phyloP scores from a whole-genome alignment of 192 early-diverging fungal species.

The Linnemannia elongata region DNA sequence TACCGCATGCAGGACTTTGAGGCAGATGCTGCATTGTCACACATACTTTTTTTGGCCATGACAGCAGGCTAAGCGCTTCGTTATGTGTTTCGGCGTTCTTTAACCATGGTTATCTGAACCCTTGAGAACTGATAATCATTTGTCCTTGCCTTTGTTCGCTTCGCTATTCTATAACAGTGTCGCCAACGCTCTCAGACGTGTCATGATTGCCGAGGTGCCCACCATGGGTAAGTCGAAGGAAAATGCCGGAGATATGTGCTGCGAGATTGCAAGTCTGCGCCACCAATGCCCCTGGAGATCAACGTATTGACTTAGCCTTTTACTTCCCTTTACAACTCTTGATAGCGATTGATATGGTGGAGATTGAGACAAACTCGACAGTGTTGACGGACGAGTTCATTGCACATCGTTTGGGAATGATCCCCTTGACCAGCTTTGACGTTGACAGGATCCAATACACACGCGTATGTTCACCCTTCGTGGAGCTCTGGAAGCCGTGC shows the following conservation, averaged over 20 bases:
- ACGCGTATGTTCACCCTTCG: conserved; percentile 53
- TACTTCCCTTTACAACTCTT: not conserved
- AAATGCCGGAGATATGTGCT: not conserved
- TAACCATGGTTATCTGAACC: not conserved
- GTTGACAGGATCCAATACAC: conserved; percentile 88
- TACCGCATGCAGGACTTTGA: conserved; percentile 13
- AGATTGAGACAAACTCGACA: conserved; percentile 93
- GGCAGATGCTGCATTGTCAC: not conserved
- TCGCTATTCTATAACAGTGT: conserved; percentile 64
- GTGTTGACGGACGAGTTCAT: conserved; percentile 97
- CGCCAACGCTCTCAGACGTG: conserved; percentile 92
- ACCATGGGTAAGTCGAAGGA: conserved; percentile 76
- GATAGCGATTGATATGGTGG: conserved; percentile 95
- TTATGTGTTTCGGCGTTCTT: not conserved
- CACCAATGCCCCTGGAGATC: not conserved
- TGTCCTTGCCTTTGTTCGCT: not conserved
- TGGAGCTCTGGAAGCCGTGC: not conserved
- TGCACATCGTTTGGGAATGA: conserved; percentile 94
- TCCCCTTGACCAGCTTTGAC: conserved; percentile 87
- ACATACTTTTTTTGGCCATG: too few species aligned
- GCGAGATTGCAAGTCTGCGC: not conserved
- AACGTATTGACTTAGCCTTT: not conserved
- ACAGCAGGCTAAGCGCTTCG: not conserved
- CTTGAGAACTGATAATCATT: not conserved
- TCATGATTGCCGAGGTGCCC: conserved; percentile 98